Evolutionary conservation across 768 basidiomycete species (phyloP), one percentile per base, ranked within the genome.

Genomic region (Lentinula aciculospora): DNA sequence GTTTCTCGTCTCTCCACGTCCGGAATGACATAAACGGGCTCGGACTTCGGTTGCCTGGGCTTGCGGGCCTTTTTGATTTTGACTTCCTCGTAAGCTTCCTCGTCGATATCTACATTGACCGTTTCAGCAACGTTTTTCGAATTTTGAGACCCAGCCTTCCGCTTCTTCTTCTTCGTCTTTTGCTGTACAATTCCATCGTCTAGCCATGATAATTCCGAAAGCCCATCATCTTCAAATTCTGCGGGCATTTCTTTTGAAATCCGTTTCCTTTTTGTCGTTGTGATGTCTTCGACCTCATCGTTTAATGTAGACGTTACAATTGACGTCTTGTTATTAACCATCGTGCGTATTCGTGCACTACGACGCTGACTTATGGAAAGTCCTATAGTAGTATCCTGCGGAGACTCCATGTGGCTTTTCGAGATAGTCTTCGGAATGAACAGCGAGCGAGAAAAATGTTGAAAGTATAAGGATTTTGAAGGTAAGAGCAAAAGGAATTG

Each of bases 1-100:
- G 89, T 89, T 32, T 72, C 69, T 68, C 83, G 87, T 63, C 68
- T 74, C 67, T 84, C 79, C 0, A 92, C 87, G 53, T 86, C 83
- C 1, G 88, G 85, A 54, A 94, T 92, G 50, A 81, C 69, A 64
- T 88, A 89, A 12, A 81, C 72, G 1, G 81, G 81, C 46, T 82
- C 79, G n/a, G 67, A 65, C 59, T 72, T 76, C 57, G 66, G 61
- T 62, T 59, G 61, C 25, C 44, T 44, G 15, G 55, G 39, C 19
- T 46, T 56, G 10, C 40, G 36, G 6, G 39, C n/a, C 25, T 56
- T 56, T 44, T 56, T 56, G 40, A 42, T 6, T 17, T 40, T 15
- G 4, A 6, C 23, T 19, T 32, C 31, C 23, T 56, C 40, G 31
- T 53, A 37, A 40, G 13, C 5, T 27, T 54, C 37, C 21, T 36